These are phyloP conservation scores for Mycotypha africana DNA, from an alignment of 371 early-diverging fungal species.

Conservation along the genomic window DNA sequence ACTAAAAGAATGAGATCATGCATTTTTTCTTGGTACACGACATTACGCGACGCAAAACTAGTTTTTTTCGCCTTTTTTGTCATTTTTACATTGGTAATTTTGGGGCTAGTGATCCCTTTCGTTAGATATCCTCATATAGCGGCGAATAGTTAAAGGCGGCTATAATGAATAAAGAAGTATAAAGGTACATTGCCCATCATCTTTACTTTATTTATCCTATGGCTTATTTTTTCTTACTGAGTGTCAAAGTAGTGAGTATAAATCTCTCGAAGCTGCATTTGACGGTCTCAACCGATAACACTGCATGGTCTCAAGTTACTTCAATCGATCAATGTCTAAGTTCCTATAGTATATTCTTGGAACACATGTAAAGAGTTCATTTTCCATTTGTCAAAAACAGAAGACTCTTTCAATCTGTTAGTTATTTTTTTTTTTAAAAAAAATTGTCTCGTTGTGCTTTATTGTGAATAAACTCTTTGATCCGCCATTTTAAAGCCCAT, in stretches of 20 bases:
- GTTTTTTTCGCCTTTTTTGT: constrained; percentile 5
- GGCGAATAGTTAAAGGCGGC: no score
- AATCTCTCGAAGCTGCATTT: neutral
- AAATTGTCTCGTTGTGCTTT: neutral
- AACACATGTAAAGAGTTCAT: no score
- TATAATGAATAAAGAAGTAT: no score
- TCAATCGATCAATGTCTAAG: no score
- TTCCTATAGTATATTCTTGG: no score
- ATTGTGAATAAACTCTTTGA: neutral
- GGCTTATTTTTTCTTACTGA: neutral
- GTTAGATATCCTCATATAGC: constrained; percentile 3
- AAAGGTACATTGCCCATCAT: neutral
- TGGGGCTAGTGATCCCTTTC: neutral
- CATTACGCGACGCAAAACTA: constrained; percentile 1
- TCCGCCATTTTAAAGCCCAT: neutral
- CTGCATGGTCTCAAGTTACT: no score
- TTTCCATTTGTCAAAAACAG: no score
- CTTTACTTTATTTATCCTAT: neutral
- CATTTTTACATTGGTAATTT: neutral
- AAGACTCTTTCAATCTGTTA: no score
- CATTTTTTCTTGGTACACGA: constrained; percentile 2
- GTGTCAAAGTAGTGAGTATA: neutral
- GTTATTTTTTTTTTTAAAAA: no score
- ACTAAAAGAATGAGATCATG: neutral
- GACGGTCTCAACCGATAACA: no score